Conservation (phyloP, 148 eudicot species). For the Chenopodium quinoa region DNA sequence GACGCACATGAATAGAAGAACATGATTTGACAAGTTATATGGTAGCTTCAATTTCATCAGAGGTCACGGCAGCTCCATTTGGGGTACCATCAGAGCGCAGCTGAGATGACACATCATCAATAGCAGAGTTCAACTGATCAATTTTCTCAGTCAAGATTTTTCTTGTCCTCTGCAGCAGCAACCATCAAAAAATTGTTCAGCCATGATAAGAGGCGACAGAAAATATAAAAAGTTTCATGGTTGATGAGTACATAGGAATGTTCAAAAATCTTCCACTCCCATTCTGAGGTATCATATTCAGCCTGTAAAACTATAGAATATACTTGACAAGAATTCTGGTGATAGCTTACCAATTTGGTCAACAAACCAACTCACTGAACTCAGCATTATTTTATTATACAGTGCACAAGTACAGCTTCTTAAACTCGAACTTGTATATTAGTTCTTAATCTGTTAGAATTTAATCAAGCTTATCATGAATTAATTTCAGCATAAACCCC, state of each 20-base stretch:
- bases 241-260: not conserved
- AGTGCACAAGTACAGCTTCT: too few species aligned
- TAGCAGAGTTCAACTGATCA: slow-evolving; percentile 79
- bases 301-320: not conserved
- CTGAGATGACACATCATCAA: slow-evolving; percentile 72
- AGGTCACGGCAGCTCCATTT: slow-evolving; percentile 44
- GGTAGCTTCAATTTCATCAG: slow-evolving; percentile 57
- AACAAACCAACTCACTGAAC: too few species aligned
- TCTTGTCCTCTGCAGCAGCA: slow-evolving; percentile 58
- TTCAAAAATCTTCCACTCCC: not conserved
- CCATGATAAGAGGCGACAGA: not conserved
- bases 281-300: not conserved
- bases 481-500: not conserved
- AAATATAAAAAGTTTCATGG: not conserved
- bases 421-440: too few species aligned
- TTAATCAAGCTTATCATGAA: not conserved
- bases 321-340: not conserved
- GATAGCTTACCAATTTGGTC: not conserved
- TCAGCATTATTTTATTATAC: too few species aligned
- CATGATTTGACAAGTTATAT: slow-evolving; percentile 20
- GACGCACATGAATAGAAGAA: not conserved
- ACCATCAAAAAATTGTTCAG: slow-evolving; percentile 13
- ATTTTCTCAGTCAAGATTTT: slow-evolving; percentile 71
- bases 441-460: too few species aligned
- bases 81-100: slow-evolving; percentile 52